Base-by-base conservation (phyloP, 2,329 filamentous ascomycete species). In the Aspergillus nomiae region DNA sequence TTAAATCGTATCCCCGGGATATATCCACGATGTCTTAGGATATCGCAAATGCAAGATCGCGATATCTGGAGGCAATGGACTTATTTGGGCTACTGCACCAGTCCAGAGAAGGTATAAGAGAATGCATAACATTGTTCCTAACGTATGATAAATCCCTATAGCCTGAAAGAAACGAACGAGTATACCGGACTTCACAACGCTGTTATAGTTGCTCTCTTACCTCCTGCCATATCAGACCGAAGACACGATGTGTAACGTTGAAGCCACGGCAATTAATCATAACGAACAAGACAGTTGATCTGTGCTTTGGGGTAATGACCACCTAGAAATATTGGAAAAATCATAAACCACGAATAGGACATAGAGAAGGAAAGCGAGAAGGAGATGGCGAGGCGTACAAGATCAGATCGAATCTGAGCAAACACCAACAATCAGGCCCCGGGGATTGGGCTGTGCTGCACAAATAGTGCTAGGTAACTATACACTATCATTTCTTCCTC, bases 1-100 rank as follows among this genome's bases (percentile, higher is more conserved):
- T 67, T 7, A 50, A 26, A 68, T 28, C 1, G 57, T 68, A 41
- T 65, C 64, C 0, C 72, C 70, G 0, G 71, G 70, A 4, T 21
- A 28, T 2, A 74, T 61, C 68, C 69, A 71, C 6, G 51, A 36
- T 1, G 63, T 57, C 2, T 64, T 55, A 1, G 70, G 59, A 24
- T 72, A 73, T 28, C 26, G 48, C 9, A 51, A 16, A n/a, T 30
- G 5, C 8, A 30, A 28, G 16, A 28, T 51, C 19, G 14, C 9
- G 16, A 16, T 51, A 19, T 30, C 14, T 1, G 14, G 26, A 10
- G 26, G 48, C 7, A 28, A 8, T 32, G 7, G 48, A 7, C 26
- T 32, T 30, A 32, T 30, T 1, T 51, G 45, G 1, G 12, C 12
- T 48, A 11, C 21, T 19, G 4, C 43, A 11, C n/a, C 3, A 16